Base-by-base conservation (phyloP, 345 rosid species). In the Combretum micranthum region DNA sequence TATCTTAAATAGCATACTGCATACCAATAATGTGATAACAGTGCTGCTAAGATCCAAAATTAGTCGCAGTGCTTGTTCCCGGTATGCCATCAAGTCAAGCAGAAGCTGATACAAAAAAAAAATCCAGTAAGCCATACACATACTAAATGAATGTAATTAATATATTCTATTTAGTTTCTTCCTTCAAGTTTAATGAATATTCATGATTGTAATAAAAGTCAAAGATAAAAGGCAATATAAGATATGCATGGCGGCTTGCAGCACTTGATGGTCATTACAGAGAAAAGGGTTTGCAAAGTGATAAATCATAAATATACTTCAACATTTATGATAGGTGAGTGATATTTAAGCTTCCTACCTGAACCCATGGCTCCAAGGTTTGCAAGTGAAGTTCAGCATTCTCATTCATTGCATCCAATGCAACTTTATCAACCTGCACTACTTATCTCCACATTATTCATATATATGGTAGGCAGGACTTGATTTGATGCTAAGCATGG, bases 1-100 rank as follows among this genome's bases (percentile, higher is more conserved):
- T 46, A 57, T 42, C 47, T 51, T 50, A 62, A 63, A 69, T 32
- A 73, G 23, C 97, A 83, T 79, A 93, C 99, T 96, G 23, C 97
- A 83, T 79, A 93, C 99, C 97, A 90, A 71, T 79, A 93, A 78
- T 65, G 97, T 93, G 62, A 93, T 90, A 60, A 93, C 96, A 25
- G 99, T 93, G 75, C 96, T 93, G 75, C 97, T 90, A 53, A 93
- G 85, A 76, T 93, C 99, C 86, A 93, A 64, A 77, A 93, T 83
- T 54, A 90, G 92, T 55, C 96, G 89, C 52, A 93, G 75, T 49
- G 99, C 95, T 79, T 93, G 99, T 69, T 93, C 99, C 56, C 96
- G 85, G 68, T 90, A 93, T 59, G 87, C 88, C 99, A 93, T 87
- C 78, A 93, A 72, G 77, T 90, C 99, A 67, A 85, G 87, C 64